Evolutionary conservation across 2,329 filamentous ascomycete species (phyloP).

Genomic region (Penicillium psychrosexuale): DNA sequence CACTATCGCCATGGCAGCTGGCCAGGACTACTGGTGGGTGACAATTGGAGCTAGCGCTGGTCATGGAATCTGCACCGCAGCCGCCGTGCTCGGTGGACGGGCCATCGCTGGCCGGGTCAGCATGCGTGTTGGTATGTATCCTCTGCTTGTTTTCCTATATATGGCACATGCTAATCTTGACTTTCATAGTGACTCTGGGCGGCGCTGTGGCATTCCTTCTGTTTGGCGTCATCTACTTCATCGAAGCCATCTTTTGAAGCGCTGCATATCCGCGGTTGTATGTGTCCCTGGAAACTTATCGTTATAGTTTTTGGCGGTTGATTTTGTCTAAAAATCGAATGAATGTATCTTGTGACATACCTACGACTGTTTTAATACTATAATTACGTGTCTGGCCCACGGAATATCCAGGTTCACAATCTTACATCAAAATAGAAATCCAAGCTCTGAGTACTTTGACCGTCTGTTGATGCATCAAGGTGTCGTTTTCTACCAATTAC

Average conservation of each 20-base stretch:
- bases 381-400: slow-evolving; percentile 10
- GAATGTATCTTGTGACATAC: slow-evolving; percentile 14
- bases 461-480: too few relatives aligned
- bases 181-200: slow-evolving; percentile 73
- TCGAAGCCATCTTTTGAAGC: slow-evolving; percentile 66
- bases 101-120: slow-evolving; percentile 93
- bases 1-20: slow-evolving; percentile 97
- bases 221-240: slow-evolving; percentile 87
- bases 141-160: neutral
- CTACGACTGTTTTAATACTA: slow-evolving; percentile 8
- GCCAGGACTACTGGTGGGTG: slow-evolving; percentile 99
- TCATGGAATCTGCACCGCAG: slow-evolving; percentile 84
- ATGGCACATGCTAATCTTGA: slow-evolving; percentile 24
- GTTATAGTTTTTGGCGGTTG: slow-evolving; percentile 11
- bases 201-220: slow-evolving; percentile 85
- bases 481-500: too few relatives aligned
- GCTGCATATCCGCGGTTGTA: slow-evolving; percentile 13
- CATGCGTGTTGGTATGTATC: slow-evolving; percentile 83
- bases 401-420: neutral
- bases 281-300: neutral
- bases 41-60: slow-evolving; percentile 82
- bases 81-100: slow-evolving; percentile 85
- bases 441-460: too few relatives aligned
- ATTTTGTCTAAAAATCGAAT: slow-evolving; percentile 9
- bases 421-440: too few relatives aligned